Evolutionary conservation across 495 filamentous ascomycete genomes (phyloP).

Genomic region (Lasiosphaeria hispida): DNA sequence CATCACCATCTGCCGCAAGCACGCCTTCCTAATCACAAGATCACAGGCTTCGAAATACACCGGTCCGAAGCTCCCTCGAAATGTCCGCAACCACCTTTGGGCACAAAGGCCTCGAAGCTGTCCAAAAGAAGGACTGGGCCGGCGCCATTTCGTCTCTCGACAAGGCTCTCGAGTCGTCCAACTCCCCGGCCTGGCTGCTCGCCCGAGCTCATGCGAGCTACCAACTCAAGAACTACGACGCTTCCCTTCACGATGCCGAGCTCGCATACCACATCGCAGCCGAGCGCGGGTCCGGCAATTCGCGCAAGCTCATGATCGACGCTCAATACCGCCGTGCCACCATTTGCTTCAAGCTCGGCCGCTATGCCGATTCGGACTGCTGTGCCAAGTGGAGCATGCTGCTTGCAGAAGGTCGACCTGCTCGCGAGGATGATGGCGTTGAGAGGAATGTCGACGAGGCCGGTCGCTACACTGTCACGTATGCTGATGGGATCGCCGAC

Average conservation of each 20-base stretch:
- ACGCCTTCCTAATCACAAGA: background rate
- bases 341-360: conserved; percentile 65
- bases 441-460: conserved; percentile 36
- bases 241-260: conserved; percentile 79
- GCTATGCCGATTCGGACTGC: conserved; percentile 73
- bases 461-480: conserved; percentile 39
- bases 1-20: background rate
- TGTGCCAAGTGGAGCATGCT: conserved; percentile 66
- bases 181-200: conserved; percentile 78
- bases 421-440: conserved; percentile 40
- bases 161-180: conserved; percentile 66
- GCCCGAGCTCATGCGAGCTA: conserved; percentile 83
- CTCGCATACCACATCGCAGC: conserved; percentile 65
- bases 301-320: conserved; percentile 73
- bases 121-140: conserved; percentile 59
- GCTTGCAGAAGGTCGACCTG: conserved; percentile 46
- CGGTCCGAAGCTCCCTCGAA: background rate
- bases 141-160: conserved; percentile 71
- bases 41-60: background rate
- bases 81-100: conserved; percentile 35
- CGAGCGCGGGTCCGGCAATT: conserved; percentile 58
- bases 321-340: conserved; percentile 81
- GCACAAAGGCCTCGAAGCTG: conserved; percentile 53
- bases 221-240: conserved; percentile 49
- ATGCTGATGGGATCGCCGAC: conserved; percentile 25